Evolutionary conservation across 768 basidiomycete species (phyloP).

Genomic region (Baorangia bicolor): DNA sequence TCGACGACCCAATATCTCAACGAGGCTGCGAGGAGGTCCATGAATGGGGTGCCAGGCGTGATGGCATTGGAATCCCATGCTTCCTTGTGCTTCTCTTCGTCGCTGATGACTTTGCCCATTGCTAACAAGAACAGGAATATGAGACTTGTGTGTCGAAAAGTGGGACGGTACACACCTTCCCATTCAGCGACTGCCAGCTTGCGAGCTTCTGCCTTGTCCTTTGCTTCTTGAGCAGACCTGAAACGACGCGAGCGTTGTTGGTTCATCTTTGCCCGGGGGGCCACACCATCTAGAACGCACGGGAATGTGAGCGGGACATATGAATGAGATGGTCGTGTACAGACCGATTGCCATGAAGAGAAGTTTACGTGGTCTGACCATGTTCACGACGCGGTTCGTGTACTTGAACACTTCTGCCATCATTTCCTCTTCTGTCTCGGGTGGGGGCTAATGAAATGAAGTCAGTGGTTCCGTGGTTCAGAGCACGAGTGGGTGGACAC

Average conservation of each 20-base stretch:
- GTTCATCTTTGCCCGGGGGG: slow-evolving; percentile 99
- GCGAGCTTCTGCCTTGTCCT: slow-evolving; percentile 87
- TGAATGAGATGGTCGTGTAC: slow-evolving; percentile 22
- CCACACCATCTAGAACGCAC: slow-evolving; percentile 78
- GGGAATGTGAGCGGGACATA: not conserved
- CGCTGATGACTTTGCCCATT: slow-evolving; percentile 87
- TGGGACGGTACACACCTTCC: slow-evolving; percentile 57
- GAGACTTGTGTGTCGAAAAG: not conserved
- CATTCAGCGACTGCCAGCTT: slow-evolving; percentile 80
- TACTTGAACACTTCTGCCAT: slow-evolving; percentile 97
- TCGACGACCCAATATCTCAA: slow-evolving; percentile 95
- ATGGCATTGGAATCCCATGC: slow-evolving; percentile 99
- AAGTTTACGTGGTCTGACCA: slow-evolving; percentile 92
- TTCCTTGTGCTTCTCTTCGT: slow-evolving; percentile 80
- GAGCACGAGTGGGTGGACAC: slow-evolving; percentile 11
- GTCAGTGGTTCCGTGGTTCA: not conserved
- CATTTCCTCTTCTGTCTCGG: slow-evolving; percentile 98
- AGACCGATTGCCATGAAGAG: slow-evolving; percentile 98
- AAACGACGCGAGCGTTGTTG: slow-evolving; percentile 98
- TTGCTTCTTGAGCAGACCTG: slow-evolving; percentile 91
- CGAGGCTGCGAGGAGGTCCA: slow-evolving; percentile 85
- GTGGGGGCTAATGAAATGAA: slow-evolving; percentile 64
- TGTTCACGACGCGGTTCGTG: slow-evolving; percentile 95
- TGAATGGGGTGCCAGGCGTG: slow-evolving; percentile 98
- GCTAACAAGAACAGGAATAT: slow-evolving; percentile 43